Base-by-base conservation (phyloP, 2,329 filamentous ascomycete species). In the Fusarium sp. region DNA sequence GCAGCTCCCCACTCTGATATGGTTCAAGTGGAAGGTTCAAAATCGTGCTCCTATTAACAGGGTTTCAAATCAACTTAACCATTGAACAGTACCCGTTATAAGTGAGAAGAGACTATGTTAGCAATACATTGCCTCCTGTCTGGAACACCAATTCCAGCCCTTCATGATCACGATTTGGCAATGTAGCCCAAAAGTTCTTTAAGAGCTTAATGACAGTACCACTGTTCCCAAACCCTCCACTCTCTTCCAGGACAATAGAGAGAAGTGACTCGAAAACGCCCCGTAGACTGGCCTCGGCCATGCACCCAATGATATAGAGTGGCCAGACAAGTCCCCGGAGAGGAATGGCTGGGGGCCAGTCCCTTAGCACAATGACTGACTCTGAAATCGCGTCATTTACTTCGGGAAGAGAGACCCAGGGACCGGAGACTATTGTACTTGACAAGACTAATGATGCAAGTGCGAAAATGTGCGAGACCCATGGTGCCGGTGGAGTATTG, bases 271-370 rank as follows among this genome's bases (percentile, higher is more conserved):
- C 18, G 2, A 61, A 54, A 9, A 35, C 8, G 0, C 4, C 9
- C 2, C 23, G 23, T 2, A 30, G 19, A 1, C 25, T 37, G 6
- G 13, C 5, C 5, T n/a, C 28, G 2, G 58, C 46, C 58, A 60
- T 53, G 18, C 18, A 42, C 3, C 46, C 58, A 28, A 60, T 52
- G 16, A 60, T 32, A 3, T 42, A 53, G 11, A 60, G 21, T 16
- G 58, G 35, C 58, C 58, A 60, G 18, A 60, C 58, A 13, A 60
- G 35, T 2, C 58, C 58, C n/a, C 30, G n/a, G 6, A 60, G 35
- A 6, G 49, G 30, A 5, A 56, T 18, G 16, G 18, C 19, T 16
- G 7, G 9, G 19, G 59, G 49, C 49, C 30, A 61, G 30, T 30
- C 15, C 9, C 6, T 23, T 1, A 61, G 38, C 2, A 56, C 32